phyloP scores from a whole-genome alignment of 2,329 filamentous ascomycete species.

The Fonsecaea nubica region DNA sequence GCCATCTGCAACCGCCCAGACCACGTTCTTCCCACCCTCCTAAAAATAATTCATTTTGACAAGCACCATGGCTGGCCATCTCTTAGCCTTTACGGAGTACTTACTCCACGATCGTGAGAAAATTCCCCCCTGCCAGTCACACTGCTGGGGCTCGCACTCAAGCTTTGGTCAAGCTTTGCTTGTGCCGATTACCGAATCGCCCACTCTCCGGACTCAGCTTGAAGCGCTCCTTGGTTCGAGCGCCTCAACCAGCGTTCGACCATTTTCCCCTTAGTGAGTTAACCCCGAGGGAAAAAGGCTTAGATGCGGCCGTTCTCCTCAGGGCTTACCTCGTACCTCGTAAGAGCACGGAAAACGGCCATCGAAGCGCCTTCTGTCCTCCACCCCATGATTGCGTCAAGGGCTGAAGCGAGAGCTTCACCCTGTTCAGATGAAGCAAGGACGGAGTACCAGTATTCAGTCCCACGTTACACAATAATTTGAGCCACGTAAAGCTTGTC shows the following conservation, averaged over 20 bases:
- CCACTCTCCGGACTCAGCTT: conserved; percentile 30
- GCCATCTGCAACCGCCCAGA: conserved; percentile 5
- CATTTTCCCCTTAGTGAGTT: not conserved
- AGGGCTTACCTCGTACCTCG: not conserved
- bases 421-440: not conserved
- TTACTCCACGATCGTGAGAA: conserved; percentile 15
- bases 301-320: not conserved
- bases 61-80: not conserved
- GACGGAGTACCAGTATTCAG: not conserved
- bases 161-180: conserved; percentile 53
- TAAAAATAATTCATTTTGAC: conserved; percentile 20
- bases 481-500: not conserved
- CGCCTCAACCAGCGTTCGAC: conserved; percentile 32
- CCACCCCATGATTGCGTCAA: not conserved
- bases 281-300: not conserved
- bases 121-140: conserved; percentile 14
- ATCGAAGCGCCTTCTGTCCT: not conserved
- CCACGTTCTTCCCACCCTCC: conserved; percentile 13
- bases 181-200: conserved; percentile 36
- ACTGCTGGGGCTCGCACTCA: conserved; percentile 35
- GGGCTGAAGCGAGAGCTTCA: not conserved
- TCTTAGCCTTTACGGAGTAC: conserved; percentile 8
- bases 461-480: not conserved
- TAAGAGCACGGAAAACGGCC: not conserved
- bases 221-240: conserved; percentile 39